phyloP scores from a whole-genome alignment of 208 protist species.

The Acanthamoeba lugdunensis region DNA sequence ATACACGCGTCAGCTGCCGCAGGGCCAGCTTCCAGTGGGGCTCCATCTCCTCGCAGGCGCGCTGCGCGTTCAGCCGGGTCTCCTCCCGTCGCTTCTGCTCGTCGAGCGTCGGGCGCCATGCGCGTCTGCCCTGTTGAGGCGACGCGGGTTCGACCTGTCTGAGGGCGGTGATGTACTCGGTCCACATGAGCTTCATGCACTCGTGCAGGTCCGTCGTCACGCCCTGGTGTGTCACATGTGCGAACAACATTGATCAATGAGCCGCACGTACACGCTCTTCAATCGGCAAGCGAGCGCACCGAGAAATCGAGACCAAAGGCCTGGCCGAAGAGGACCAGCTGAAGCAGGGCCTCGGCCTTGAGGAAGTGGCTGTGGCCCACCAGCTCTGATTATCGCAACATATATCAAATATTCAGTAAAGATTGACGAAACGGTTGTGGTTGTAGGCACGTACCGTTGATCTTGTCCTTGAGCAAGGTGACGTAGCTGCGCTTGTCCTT shows the following conservation, averaged over 20 bases:
- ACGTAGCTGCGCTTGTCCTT: background rate
- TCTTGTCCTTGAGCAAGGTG: background rate
- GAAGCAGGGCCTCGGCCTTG: background rate
- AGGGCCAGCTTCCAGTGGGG: background rate
- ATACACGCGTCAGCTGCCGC: background rate
- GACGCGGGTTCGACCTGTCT: background rate
- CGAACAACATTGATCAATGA: too few relatives aligned
- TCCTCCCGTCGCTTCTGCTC: background rate
- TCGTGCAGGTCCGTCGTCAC: background rate
- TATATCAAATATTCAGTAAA: background rate
- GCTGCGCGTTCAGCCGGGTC: background rate
- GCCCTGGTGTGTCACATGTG: background rate
- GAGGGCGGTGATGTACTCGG: background rate
- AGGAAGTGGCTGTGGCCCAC: background rate
- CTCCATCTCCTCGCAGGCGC: background rate
- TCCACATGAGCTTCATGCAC: background rate
- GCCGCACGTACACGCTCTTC: too few relatives aligned
- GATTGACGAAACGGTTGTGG: background rate
- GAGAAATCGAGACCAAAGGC: slow-evolving; percentile 1
- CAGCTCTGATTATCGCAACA: background rate
- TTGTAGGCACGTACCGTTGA: background rate
- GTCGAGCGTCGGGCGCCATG: background rate
- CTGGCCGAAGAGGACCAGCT: background rate
- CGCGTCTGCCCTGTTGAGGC: too few relatives aligned
- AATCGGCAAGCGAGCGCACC: background rate